Evolutionary conservation across 345 rosid species (phyloP), one percentile per base, ranked within the genome.

Genomic region (Passiflora organensis): DNA sequence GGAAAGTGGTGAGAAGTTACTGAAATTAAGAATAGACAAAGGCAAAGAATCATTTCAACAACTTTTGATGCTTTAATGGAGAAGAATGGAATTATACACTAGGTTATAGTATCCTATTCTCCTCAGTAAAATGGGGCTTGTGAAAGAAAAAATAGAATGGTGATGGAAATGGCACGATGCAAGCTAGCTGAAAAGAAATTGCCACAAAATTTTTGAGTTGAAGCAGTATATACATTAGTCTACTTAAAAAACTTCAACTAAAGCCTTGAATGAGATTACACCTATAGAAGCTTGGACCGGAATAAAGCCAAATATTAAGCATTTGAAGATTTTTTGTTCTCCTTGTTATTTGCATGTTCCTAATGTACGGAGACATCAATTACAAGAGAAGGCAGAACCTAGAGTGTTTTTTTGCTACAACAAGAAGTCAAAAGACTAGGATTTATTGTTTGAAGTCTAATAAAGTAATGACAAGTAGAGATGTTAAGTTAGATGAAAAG

Each of bases 401-500:
- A 0, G 11, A 9, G n/a, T 61, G 0, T 13, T 61, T 13, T 3
- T 61, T 2, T 23, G 59, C 0, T 60, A 51, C 17, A 11, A 2
- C 0, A 0, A 23, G 4, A 0, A 18, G 6, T 39, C 21, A 2
- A 51, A 62, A 53, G 51, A 17, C 10, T 46, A 41, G 14, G 23
- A 2, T 62, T 2, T 51, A 22, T 2, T 15, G 46, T 36, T 42
- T 11, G 0, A 21, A 18, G 1, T 14, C n/a, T 6, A 6, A 19
- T 15, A 55, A 55, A 6, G 4, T 64, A 11, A 0, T n/a, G 0
- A 50, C 46, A 8, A 52, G 28, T 8, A 44, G 48, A 37, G 55
- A 63, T 48, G 21, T 63, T 2, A 13, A 5, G 9, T 24, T 63
- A 4, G 49, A 64, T 38, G 51, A 55, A 51, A 5, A 28, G 15